Percentiles rank a stretch among this genome's conserved stretches.
These are phyloP conservation scores for Ustilago tritici DNA, from an alignment of 1,284 basidiomycete genomes.

Conservation along the genomic window DNA sequence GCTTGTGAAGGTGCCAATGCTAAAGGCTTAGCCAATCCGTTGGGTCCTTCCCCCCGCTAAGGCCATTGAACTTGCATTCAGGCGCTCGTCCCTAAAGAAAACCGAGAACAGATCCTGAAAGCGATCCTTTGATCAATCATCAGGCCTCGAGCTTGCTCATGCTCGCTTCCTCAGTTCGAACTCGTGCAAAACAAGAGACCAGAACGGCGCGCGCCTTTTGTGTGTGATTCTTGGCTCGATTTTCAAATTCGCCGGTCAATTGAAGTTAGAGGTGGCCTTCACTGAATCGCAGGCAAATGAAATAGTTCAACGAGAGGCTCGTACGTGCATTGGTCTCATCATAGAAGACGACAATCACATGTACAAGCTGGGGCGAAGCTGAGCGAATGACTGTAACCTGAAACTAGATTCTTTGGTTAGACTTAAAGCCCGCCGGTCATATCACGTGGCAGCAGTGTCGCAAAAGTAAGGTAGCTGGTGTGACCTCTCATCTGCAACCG, in stretches of 20 bases:
- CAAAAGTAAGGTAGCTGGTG: constrained; percentile 68
- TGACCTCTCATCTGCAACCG: constrained; percentile 64
- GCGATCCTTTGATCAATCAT: no score
- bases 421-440: constrained; percentile 28
- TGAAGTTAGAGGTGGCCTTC: background rate
- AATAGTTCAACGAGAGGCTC: background rate
- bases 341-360: background rate
- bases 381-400: background rate
- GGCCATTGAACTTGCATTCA: no score
- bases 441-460: constrained; percentile 60
- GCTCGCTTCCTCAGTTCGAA: no score
- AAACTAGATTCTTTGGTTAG: background rate
- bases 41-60: no score
- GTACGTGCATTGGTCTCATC: background rate
- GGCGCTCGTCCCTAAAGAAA: no score
- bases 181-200: no score
- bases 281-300: no score
- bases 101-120: no score
- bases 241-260: constrained; percentile 3
- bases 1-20: no score
- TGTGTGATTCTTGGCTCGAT: background rate
- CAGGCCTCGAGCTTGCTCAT: no score
- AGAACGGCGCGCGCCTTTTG: no score
- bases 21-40: no score
- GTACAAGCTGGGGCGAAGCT: background rate